Evolutionary conservation across 306 rosid species (phyloP), one percentile per base, ranked within the genome.

Genomic region (Dicorynia guianensis): DNA sequence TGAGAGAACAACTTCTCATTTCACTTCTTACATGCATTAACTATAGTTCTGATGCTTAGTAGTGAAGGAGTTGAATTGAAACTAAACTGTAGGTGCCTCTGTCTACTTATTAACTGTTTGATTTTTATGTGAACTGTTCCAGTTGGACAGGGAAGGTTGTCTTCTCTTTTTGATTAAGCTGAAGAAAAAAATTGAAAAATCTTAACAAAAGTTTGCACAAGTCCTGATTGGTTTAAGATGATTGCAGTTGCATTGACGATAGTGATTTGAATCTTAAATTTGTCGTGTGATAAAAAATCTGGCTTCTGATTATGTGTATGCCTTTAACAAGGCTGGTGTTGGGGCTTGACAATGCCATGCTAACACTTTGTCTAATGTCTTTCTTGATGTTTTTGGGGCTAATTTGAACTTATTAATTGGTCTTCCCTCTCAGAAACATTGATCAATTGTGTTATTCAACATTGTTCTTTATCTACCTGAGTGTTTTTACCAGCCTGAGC

Each of bases 31-130:
- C 38, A 36, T 36, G 4, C 67, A 42, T 44, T 34, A 42, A 44
- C 62, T 78, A 34, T 34, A 40, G 33, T 18, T 46, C 60, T 60
- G 72, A 53, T 69, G 58, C 15, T 63, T 69, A 55, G 33, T 71
- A 67, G 74, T 35, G 58, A 43, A 76, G 43, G 44, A 67, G 50
- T 38, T 1, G 58, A 35, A 54, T 61, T 66, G 55, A 62, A 77
- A 59, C 63, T 67, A 66, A 72, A 43, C 14, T 58, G 34, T 48
- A 38, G 14, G 56, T 44, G n/a, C 30, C 30, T 25, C 30, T 25
- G 18, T 61, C 69, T 68, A 34, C 70, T 20, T 19, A 12, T 25
- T 25, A 25, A 25, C 30, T 43, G 74, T 52, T 11, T 15, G 14
- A 59, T 11, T 67, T 47, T 66, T 71, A 18, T 9, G 49, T 17